A percentile compares a stretch with the other conserved stretches of the same genome.
Evolutionary conservation across 306 rosid species (phyloP).

Genomic region (Amphicarpaea edgeworthii): DNA sequence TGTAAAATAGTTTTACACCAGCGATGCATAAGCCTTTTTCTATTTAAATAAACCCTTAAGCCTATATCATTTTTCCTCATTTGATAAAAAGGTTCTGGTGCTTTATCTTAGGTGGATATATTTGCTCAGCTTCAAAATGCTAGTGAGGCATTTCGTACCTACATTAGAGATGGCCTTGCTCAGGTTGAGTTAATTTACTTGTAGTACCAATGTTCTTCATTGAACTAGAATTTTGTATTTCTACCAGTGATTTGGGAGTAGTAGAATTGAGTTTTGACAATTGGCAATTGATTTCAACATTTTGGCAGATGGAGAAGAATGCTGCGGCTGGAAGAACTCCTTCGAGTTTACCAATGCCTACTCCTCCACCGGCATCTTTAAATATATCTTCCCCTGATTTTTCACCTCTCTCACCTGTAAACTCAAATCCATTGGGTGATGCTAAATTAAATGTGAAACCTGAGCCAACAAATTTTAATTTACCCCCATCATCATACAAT

Average conservation of each 20-base stretch:
- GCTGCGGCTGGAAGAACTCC: constrained; percentile 99
- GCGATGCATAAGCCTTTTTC: no score
- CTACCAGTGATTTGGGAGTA: background rate
- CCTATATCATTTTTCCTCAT: constrained; percentile 4
- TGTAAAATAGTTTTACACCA: no score
- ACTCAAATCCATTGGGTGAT: constrained; percentile 78
- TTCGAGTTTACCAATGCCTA: constrained; percentile 87
- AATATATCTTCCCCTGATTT: constrained; percentile 86
- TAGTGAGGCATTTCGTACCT: constrained; percentile 97
- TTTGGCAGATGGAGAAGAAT: constrained; percentile 93
- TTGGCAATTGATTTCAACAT: constrained; percentile 30
- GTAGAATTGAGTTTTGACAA: constrained; percentile 16
- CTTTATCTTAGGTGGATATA: constrained; percentile 82
- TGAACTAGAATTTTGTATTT: constrained; percentile 8
- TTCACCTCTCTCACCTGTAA: constrained; percentile 86
- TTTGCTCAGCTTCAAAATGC: constrained; percentile 98
- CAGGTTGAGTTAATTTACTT: constrained; percentile 66
- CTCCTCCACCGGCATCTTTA: constrained; percentile 93
- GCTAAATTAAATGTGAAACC: constrained; percentile 72
- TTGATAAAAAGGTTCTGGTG: constrained; percentile 38
- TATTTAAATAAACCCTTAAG: background rate
- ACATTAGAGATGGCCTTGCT: constrained; percentile 94
- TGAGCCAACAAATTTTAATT: constrained; percentile 79
- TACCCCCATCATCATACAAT: constrained; percentile 87
- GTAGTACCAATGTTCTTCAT: constrained; percentile 23